Evolutionary conservation across 306 rosid genomes (phyloP).

Genomic region (Inga laurina): DNA sequence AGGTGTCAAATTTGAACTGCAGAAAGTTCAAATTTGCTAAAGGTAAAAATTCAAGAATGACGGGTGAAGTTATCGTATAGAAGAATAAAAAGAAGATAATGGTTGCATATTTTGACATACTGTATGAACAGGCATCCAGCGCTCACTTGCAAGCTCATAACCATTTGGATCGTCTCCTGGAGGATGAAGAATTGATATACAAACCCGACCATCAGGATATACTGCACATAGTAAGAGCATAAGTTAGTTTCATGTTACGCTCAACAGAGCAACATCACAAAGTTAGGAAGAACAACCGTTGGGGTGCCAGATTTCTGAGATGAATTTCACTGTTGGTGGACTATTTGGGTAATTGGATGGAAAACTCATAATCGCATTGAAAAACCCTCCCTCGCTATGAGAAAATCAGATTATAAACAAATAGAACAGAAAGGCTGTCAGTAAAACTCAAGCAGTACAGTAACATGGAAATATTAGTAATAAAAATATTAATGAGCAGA

Average conservation of each 20-base stretch:
- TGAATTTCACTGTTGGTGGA: slow-evolving; percentile 85
- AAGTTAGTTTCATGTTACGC: slow-evolving; percentile 5
- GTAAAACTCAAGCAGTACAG: background rate
- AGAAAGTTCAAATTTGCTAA: slow-evolving; percentile 19
- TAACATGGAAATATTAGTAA: slow-evolving; percentile 5
- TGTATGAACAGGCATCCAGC: slow-evolving; percentile 97
- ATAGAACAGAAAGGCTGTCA: slow-evolving; percentile 24
- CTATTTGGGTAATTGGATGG: slow-evolving; percentile 92
- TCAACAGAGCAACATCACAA: background rate
- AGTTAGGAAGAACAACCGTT: slow-evolving; percentile 57
- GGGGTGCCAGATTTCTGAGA: slow-evolving; percentile 94
- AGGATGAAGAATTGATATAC: slow-evolving; percentile 97
- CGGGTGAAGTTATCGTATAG: background rate
- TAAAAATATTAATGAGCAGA: background rate
- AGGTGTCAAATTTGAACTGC: slow-evolving; percentile 14
- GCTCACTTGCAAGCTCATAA: slow-evolving; percentile 98
- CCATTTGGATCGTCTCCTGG: slow-evolving; percentile 99
- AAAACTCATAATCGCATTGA: slow-evolving; percentile 93
- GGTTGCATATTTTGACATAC: slow-evolving; percentile 47
- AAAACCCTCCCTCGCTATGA: slow-evolving; percentile 92
- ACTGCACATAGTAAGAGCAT: slow-evolving; percentile 47
- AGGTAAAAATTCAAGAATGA: background rate
- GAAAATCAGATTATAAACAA: slow-evolving; percentile 21
- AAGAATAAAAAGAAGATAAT: background rate
- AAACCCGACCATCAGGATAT: slow-evolving; percentile 95